Conservation (phyloP, 306 rosid species). For the Fagus crenata region DNA sequence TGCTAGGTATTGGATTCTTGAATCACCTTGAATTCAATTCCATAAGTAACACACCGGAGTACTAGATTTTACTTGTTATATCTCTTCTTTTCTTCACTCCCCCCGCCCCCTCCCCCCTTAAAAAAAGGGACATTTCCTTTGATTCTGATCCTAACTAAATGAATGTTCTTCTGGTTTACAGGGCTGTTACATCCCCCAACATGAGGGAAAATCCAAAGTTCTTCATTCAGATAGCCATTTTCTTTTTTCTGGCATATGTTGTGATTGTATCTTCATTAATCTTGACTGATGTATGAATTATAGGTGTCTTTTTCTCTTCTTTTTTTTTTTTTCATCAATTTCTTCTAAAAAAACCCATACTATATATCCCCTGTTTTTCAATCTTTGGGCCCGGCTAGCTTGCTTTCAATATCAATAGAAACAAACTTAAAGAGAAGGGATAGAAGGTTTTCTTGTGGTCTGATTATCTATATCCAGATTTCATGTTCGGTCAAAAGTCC, state of each 20-base stretch:
- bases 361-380: not conserved
- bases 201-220: conserved; percentile 97
- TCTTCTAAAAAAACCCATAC: not conserved
- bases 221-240: conserved; percentile 77
- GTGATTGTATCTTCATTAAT: conserved; percentile 92
- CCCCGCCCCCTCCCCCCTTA: no score
- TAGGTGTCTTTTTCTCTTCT: not conserved
- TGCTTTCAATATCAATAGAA: no score
- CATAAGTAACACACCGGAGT: conserved; percentile 1
- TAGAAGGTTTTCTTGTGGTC: not conserved
- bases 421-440: not conserved
- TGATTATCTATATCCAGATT: no score
- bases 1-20: conserved; percentile 64
- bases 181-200: conserved; percentile 97
- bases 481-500: not conserved
- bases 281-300: conserved; percentile 74
- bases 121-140: not conserved
- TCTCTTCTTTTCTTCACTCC: not conserved
- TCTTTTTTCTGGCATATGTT: conserved; percentile 93
- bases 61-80: not conserved
- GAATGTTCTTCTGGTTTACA: conserved; percentile 44
- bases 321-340: conserved; percentile 12
- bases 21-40: not conserved
- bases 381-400: not conserved
- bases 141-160: not conserved